Evolutionary conservation across 495 filamentous ascomycete species (phyloP).

Genomic region (Penicillium cosmopolitanum): DNA sequence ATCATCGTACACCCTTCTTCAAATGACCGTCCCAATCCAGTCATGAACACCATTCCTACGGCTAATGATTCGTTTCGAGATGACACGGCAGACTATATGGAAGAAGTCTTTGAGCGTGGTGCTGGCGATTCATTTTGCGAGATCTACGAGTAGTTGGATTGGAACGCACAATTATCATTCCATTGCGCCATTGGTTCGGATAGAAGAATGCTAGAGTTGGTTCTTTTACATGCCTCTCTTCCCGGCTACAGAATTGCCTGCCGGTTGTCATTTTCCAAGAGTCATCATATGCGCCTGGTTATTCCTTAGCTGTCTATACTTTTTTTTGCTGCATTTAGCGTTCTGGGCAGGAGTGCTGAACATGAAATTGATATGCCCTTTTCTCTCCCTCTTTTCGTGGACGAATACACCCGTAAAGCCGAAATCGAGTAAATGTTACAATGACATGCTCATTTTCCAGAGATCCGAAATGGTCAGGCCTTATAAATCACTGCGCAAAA

Average conservation of each 20-base stretch:
- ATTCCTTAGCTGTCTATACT: neutral
- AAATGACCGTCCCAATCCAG: constrained; percentile 8
- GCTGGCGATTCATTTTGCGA: constrained; percentile 34
- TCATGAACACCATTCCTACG: constrained; percentile 8
- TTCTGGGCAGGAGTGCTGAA: neutral
- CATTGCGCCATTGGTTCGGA: neutral
- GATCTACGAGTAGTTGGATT: constrained; percentile 26
- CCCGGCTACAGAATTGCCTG: neutral
- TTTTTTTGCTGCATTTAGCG: constrained; percentile 4
- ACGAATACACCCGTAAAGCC: neutral
- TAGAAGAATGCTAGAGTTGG: neutral
- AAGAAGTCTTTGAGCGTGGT: constrained; percentile 38
- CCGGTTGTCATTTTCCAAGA: neutral
- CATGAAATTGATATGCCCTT: neutral
- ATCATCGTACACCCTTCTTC: constrained; percentile 1
- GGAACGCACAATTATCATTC: constrained; percentile 1
- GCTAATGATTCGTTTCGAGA: constrained; percentile 44
- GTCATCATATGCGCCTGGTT: neutral
- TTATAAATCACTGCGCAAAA: neutral
- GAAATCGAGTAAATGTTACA: neutral
- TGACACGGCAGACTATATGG: constrained; percentile 43
- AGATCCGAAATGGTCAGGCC: neutral
- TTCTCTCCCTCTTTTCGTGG: neutral
- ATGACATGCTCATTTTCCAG: neutral
- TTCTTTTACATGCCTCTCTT: neutral